These are phyloP conservation scores for Microbotryomycetes sp. DNA, from an alignment of 1,284 basidiomycete species.

Conservation along the genomic window DNA sequence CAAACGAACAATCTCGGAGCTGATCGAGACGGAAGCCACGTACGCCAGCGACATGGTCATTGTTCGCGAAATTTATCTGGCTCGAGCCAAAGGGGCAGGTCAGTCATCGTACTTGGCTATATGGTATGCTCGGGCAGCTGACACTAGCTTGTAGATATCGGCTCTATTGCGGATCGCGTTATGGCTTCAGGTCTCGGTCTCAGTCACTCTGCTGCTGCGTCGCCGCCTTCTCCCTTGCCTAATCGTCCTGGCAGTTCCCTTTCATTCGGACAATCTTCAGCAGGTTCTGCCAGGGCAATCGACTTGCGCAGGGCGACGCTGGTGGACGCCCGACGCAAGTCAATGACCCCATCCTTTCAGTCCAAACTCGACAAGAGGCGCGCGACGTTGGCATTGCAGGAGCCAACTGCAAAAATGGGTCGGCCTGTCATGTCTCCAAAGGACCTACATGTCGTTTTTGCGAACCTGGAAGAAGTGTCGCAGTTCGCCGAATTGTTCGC, in stretches of 20 bases:
- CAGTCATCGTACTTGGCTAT: slow-evolving; percentile 24
- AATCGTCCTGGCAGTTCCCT: neutral
- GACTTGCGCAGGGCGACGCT: neutral
- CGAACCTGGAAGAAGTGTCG: slow-evolving; percentile 41
- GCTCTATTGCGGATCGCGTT: slow-evolving; percentile 26
- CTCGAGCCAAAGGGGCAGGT: slow-evolving; percentile 38
- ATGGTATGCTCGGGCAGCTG: neutral
- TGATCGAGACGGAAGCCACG: slow-evolving; percentile 38
- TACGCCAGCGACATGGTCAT: slow-evolving; percentile 42
- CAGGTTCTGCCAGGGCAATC: neutral
- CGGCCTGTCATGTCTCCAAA: slow-evolving; percentile 36
- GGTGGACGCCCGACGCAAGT: neutral
- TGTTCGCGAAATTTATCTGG: slow-evolving; percentile 42
- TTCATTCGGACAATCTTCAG: neutral
- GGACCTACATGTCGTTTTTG: slow-evolving; percentile 42
- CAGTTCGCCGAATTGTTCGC: slow-evolving; percentile 40
- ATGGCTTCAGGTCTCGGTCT: slow-evolving; percentile 29
- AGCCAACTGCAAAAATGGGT: slow-evolving; percentile 8
- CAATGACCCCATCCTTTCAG: neutral
- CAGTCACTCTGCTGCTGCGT: neutral
- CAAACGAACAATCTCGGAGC: slow-evolving; percentile 38
- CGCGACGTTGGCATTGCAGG: neutral
- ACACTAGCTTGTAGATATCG: slow-evolving; percentile 16
- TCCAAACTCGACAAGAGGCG: neutral
- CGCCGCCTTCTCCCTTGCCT: neutral